Base-by-base conservation (phyloP, 768 basidiomycete genomes). In the Leccinellum luteum region DNA sequence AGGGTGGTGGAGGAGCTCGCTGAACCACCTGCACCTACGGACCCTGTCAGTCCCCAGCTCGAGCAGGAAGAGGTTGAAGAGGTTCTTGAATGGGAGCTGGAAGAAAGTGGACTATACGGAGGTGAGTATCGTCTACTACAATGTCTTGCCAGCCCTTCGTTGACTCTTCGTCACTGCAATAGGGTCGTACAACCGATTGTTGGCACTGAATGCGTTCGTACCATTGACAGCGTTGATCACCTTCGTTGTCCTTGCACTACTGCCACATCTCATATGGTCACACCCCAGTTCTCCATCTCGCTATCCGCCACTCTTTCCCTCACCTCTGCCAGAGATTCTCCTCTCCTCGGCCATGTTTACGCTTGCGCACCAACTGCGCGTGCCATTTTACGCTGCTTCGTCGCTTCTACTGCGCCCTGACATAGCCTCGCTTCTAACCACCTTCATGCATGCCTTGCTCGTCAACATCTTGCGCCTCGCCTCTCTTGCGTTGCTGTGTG, bases 301-400 rank as follows among this genome's bases (percentile, higher is more conserved):
- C 9, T 82, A 83, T 45, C 69, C 76, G 1, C 74, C 76, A 1
- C 75, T 76, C 67, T 80, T 87, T 64, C 84, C 83, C 3, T 82
- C 79, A 28, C 88, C 89, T 1, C 62, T 89, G 17, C 84, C 86
- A 12, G 88, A 91, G 69, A 63, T 90, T 17, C 64, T 89, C 54
- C 72, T 83, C 45, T 81, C 88, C 0, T 76, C 78, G 17, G 79
- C 84, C 3, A 75, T 91, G 48, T 92, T 73, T 51, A 59, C 73
- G 45, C 58, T 70, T 59, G 54, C 69, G 64, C 47, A 69, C 71
- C 45, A 65, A 66, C 54, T 61, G 66, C 58, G 71, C 73, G 47
- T 76, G 70, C 59, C 61, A 72, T 35, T 69, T 50, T 72, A 69
- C 58, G 48, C 64, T 13, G 50, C 79, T 25, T 75, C 79, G 8